These are phyloP conservation scores for Tranzscheliella williamsii DNA, from an alignment of 1,284 basidiomycete genomes.

Conservation along the genomic window DNA sequence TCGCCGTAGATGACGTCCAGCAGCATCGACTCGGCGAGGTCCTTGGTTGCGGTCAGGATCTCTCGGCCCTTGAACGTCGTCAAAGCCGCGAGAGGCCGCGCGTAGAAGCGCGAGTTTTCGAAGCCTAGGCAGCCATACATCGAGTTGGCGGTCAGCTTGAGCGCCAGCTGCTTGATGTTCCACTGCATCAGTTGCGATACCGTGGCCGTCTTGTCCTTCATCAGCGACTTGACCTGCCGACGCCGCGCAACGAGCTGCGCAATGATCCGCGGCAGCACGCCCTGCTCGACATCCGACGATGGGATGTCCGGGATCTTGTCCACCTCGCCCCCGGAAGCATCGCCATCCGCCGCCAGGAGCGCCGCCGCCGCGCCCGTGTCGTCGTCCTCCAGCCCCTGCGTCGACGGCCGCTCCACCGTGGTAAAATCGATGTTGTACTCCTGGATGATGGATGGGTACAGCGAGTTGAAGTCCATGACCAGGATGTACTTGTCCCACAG, in stretches of 20 bases:
- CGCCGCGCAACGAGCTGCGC: constrained; percentile 88
- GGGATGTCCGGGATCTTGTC: constrained; percentile 87
- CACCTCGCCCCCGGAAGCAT: constrained; percentile 45
- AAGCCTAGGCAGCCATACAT: constrained; percentile 99
- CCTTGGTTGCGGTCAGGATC: constrained; percentile 89
- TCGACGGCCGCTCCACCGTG: constrained; percentile 73
- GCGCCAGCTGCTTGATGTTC: constrained; percentile 91
- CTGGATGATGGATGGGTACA: constrained; percentile 99
- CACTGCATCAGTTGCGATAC: constrained; percentile 84
- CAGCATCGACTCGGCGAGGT: constrained; percentile 84
- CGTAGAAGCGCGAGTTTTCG: constrained; percentile 94
- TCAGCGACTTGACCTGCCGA: constrained; percentile 85
- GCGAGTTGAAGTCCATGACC: constrained; percentile 99
- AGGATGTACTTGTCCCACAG: constrained; percentile 96
- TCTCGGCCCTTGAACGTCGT: constrained; percentile 98
- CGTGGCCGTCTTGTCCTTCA: constrained; percentile 84
- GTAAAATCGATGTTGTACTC: constrained; percentile 99
- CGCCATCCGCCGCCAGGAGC: not conserved
- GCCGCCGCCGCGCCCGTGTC: constrained; percentile 1
- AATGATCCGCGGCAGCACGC: constrained; percentile 92
- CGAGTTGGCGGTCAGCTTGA: constrained; percentile 98
- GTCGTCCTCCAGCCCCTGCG: constrained; percentile 64
- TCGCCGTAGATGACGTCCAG: constrained; percentile 98
- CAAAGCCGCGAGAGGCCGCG: constrained; percentile 90
- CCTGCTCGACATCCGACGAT: constrained; percentile 72